Base-by-base conservation (phyloP, 345 rosid genomes). In the Moringa oleifera region DNA sequence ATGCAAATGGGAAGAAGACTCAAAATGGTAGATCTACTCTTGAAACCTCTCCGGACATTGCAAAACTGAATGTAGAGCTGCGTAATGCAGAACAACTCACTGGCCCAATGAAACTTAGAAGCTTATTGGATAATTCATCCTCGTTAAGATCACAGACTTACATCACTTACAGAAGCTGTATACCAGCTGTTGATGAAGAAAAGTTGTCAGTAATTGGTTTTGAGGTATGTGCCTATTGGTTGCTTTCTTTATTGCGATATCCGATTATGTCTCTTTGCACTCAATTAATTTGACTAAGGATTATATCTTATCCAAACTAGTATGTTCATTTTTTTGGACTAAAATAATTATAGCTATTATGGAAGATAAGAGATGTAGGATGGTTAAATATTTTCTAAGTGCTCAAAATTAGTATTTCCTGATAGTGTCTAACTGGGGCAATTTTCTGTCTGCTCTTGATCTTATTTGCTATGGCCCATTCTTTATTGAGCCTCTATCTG, bases 141-240 rank as follows among this genome's bases (percentile, higher is more conserved):
- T 23, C 72, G 0, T 25, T 52, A 0, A 70, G 68, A 65, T 51
- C 68, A 50, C 90, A 76, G 65, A 68, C 74, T 69, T 90, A 88
- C 60, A 80, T 85, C 53, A 93, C 90, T 25, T 90, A 85, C 50
- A 74, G 99, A 77, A 93, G 99, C 79, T 93, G 97, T 76, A 83
- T 93, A 23, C 90, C 81, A 0, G 69, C 89, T 20, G 73, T 74
- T 10, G 78, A 82, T 47, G 90, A 80, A 61, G 97, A 93, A 81
- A 85, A 74, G 79, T 23, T 88, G 64, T 88, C 98, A 17, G 85
- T 86, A 57, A 47, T 88, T 59, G 91, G 95, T 61, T 93, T 93
- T 57, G 98, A 93, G 98, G 98, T 93, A 73, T 57, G 71, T 65
- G 12, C 52, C 54, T 16, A 56, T 49, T 37, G 25, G 2, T 45